phyloP scores from a whole-genome alignment of 345 rosid species.

The Lenwebbia sp. region DNA sequence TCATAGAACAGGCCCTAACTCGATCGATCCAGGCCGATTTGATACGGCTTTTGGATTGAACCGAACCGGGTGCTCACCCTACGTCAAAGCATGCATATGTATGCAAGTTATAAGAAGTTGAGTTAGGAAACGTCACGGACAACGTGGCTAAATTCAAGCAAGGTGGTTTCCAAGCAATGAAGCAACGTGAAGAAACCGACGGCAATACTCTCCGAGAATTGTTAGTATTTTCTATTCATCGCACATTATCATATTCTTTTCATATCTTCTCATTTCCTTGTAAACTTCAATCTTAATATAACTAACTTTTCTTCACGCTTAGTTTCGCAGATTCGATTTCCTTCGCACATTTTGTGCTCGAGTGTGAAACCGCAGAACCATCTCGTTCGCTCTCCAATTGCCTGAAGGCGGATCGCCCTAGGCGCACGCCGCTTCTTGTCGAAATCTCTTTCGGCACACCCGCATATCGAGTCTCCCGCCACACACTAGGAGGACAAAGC shows the following conservation, averaged over 20 bases:
- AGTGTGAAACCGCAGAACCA: not conserved
- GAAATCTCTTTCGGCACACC: not conserved
- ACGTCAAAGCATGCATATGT: not conserved
- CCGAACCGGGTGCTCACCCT: not conserved
- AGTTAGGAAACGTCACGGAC: not conserved
- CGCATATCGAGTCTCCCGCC: not conserved
- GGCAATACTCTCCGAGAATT: not conserved
- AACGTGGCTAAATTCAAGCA: not conserved
- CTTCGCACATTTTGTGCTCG: not conserved
- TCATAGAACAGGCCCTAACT: not conserved
- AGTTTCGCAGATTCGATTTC: not conserved
- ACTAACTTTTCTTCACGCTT: not conserved
- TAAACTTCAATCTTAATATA: not conserved
- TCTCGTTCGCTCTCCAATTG: not conserved
- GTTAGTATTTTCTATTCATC: not conserved
- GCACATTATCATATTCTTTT: not conserved
- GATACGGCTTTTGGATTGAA: not conserved
- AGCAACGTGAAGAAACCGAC: not conserved
- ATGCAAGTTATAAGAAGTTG: not conserved
- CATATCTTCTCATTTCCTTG: not conserved
- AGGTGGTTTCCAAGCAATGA: not conserved
- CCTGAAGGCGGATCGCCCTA: not conserved
- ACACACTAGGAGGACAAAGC: not conserved
- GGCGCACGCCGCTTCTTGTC: not conserved
- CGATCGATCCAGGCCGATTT: not conserved